Base-by-base conservation (phyloP, 495 filamentous ascomycete species). In the Podospora fimiseda region DNA sequence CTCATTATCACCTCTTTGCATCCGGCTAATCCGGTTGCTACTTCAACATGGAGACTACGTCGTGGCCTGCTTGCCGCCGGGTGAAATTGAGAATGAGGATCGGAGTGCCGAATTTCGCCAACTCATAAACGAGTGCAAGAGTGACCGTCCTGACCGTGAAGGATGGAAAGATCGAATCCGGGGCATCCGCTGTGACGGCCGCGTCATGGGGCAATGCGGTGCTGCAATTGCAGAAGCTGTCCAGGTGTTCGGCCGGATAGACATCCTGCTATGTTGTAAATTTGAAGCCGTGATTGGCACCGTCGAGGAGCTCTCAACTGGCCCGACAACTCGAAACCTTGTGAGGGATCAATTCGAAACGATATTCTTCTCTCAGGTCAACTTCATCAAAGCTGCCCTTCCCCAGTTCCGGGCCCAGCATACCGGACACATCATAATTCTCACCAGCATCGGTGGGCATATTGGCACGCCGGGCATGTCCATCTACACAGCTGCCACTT, bases 351-450 rank as follows among this genome's bases (percentile, higher is more conserved):
- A 96, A 66, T 96, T 96, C 70, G 92, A 96, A 66, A 84, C 83
- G 38, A 89, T 93, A 50, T 96, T 92, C 75, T 96, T 96, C 68
- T 89, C 89, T 0, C 89, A 91, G 30, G 82, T 96, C 57, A 97
- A 96, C 67, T 87, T 95, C 65, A 95, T 98, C 74, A 95, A 93
- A 67, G 86, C 90, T 19, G 80, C 83, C 9, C 74, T 98, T 23
- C 90, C 92, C 19, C 80, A 80, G 52, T 85, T 98, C 71, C 74
- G 93, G 46, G 74, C 76, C 59, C 85, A 88, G 61, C 80, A 84
- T 54, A 85, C 80, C 3, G 93, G 93, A 0, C 93, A 98, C 70
- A 84, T 98, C 50, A 84, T 96, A 60, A 80, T 95, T 51, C 73
- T 97, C 1, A 93, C 89, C 19, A 90, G 89, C 43, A 88, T 95